A percentile compares a stretch with the other conserved stretches of the same genome.
phyloP scores from a whole-genome alignment of 345 rosid genomes.

The Linum tenue region DNA sequence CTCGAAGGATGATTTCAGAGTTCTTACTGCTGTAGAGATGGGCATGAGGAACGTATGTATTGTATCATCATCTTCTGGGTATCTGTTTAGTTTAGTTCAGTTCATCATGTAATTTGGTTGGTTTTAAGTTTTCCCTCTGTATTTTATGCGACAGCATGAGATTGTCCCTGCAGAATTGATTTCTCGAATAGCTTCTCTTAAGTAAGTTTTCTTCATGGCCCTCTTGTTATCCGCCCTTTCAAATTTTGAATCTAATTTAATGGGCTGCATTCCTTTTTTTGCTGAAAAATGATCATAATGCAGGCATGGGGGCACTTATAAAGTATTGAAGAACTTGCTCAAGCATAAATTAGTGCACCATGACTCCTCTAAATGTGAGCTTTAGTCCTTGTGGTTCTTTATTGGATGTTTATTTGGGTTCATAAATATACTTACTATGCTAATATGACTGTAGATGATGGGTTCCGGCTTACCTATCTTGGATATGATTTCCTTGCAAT shows the following conservation, averaged over 20 bases:
- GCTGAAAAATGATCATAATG: neutral
- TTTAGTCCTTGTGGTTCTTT: neutral
- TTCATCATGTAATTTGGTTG: neutral
- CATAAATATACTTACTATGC: neutral
- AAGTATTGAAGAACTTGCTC: conserved; percentile 82
- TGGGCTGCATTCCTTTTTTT: neutral
- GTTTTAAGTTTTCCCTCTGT: neutral
- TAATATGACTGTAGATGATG: conserved; percentile 50
- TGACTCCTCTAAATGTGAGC: conserved; percentile 79
- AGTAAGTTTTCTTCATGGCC: conserved; percentile 29
- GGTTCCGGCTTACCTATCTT: conserved; percentile 86
- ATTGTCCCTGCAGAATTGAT: conserved; percentile 78
- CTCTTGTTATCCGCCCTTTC: conserved; percentile 6
- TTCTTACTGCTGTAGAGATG: conserved; percentile 90
- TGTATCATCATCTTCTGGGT: neutral
- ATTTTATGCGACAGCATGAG: conserved; percentile 48
- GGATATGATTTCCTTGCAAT: conserved; percentile 95
- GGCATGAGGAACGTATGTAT: conserved; percentile 74
- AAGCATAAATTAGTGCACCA: conserved; percentile 84
- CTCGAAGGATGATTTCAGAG: conserved; percentile 83
- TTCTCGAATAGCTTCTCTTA: conserved; percentile 65
- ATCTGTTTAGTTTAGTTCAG: neutral
- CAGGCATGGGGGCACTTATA: conserved; percentile 90
- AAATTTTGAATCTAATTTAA: neutral
- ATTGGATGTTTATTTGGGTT: neutral